Evolutionary conservation across 176 grass and related monocot species (phyloP).

Genomic region (Lolium rigidum): DNA sequence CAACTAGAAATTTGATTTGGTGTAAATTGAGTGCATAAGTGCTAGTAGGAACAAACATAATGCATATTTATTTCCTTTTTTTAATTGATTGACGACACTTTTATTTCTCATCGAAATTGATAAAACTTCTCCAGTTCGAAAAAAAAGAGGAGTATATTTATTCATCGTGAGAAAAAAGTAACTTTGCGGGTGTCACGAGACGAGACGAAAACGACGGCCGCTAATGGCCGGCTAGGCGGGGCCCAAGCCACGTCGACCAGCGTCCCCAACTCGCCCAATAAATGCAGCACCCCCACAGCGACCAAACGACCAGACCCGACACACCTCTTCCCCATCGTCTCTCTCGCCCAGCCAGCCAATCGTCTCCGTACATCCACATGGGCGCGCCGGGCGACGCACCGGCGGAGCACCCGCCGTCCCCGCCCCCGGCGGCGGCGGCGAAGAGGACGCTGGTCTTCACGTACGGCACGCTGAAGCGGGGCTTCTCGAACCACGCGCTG

Average conservation of each 20-base stretch:
- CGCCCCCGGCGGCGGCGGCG: neutral
- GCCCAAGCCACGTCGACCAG: neutral
- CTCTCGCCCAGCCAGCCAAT: neutral
- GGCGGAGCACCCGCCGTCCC: neutral
- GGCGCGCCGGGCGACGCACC: neutral
- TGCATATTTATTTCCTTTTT: no score
- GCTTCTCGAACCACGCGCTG: constrained; percentile 84
- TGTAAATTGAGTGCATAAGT: no score
- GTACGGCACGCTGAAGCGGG: constrained; percentile 91
- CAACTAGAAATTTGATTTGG: no score
- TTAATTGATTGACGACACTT: no score
- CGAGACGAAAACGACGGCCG: neutral
- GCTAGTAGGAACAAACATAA: no score
- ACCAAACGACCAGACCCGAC: neutral
- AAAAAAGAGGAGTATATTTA: no score
- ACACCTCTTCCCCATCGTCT: neutral
- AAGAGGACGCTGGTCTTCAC: constrained; percentile 75
- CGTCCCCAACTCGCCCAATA: neutral
- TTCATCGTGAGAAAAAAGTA: no score
- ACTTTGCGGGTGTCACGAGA: no score
- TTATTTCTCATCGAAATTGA: no score
- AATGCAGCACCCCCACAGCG: neutral
- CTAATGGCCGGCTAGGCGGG: neutral
- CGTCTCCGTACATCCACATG: constrained; percentile 26
- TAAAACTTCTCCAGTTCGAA: no score